Evolutionary conservation across 352 stramenopile species (phyloP).

Genomic region (Phytopythium ostracodes): DNA sequence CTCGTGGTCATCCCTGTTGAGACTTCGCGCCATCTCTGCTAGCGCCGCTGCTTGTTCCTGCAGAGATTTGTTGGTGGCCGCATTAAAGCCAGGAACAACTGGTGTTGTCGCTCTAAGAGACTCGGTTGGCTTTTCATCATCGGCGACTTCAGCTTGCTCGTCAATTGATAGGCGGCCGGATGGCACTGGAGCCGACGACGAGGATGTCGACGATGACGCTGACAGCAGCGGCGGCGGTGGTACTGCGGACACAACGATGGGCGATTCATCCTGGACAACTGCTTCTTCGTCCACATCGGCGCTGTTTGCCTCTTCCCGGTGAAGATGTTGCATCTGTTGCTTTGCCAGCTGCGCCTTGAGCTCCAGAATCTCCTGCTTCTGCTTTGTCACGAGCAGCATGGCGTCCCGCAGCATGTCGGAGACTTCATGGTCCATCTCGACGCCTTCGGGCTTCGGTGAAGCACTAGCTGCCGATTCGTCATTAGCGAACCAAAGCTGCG

Average conservation of each 20-base stretch:
- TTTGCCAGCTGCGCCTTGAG: constrained; percentile 30
- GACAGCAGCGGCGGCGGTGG: not conserved
- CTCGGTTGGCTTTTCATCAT: not conserved
- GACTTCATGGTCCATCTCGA: constrained; percentile 35
- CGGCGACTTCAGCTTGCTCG: not conserved
- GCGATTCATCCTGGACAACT: not conserved
- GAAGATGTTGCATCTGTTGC: constrained; percentile 7
- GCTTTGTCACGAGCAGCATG: constrained; percentile 56
- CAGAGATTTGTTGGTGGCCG: constrained; percentile 26
- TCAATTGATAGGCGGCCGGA: not conserved
- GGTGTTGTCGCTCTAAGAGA: not conserved
- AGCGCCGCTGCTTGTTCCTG: constrained; percentile 35
- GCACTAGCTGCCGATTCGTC: not conserved
- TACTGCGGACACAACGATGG: not conserved
- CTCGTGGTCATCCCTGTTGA: constrained; percentile 30
- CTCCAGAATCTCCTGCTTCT: constrained; percentile 69
- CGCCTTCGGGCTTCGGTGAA: constrained; percentile 9
- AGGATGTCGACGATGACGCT: not conserved
- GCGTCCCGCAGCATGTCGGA: constrained; percentile 66
- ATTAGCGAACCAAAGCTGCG: constrained; percentile 8
- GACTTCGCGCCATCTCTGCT: constrained; percentile 30
- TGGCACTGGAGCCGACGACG: not conserved
- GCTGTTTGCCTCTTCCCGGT: not conserved
- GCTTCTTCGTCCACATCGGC: not conserved
- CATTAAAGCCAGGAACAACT: constrained; percentile 10